phyloP scores from a whole-genome alignment of 768 basidiomycete genomes.

The Panellus pusillus region DNA sequence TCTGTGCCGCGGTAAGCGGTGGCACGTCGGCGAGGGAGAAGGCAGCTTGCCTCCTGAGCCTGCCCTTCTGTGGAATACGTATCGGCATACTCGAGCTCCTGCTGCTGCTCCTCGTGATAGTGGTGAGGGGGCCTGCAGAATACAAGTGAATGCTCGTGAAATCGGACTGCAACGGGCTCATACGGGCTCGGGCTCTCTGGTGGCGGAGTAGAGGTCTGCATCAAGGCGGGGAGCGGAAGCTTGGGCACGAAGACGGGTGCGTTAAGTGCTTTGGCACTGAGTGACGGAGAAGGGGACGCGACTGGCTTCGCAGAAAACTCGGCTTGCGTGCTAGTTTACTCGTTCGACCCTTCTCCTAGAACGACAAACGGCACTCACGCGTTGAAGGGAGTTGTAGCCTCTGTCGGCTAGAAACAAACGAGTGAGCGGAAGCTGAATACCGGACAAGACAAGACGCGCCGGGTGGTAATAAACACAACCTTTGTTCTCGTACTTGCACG shows the following conservation, averaged over 20 bases:
- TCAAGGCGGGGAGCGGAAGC: constrained; percentile 27
- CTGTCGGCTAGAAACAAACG: constrained; percentile 22
- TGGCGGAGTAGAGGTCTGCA: constrained; percentile 31
- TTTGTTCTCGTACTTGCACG: constrained; percentile 84
- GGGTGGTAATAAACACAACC: constrained; percentile 85
- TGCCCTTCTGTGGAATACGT: constrained; percentile 15
- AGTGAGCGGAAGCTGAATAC: neutral
- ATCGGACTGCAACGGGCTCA: constrained; percentile 2
- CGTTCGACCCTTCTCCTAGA: neutral
- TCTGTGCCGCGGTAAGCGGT: constrained; percentile 9
- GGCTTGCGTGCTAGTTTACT: constrained; percentile 35
- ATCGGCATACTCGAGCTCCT: constrained; percentile 27
- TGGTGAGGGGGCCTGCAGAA: constrained; percentile 6
- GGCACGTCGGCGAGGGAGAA: neutral
- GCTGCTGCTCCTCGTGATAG: constrained; percentile 22
- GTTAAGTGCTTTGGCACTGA: constrained; percentile 69
- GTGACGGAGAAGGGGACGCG: constrained; percentile 29
- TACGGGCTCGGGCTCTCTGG: constrained; percentile 31
- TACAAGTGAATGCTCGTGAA: neutral
- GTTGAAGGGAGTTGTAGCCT: constrained; percentile 15
- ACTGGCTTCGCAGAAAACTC: constrained; percentile 42
- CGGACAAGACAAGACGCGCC: constrained; percentile 40
- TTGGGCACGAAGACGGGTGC: constrained; percentile 87
- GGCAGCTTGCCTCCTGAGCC: constrained; percentile 26
- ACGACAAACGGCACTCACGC: constrained; percentile 31